phyloP scores from a whole-genome alignment of 2,329 filamentous ascomycete genomes.

The Zopfia rhizophila region DNA sequence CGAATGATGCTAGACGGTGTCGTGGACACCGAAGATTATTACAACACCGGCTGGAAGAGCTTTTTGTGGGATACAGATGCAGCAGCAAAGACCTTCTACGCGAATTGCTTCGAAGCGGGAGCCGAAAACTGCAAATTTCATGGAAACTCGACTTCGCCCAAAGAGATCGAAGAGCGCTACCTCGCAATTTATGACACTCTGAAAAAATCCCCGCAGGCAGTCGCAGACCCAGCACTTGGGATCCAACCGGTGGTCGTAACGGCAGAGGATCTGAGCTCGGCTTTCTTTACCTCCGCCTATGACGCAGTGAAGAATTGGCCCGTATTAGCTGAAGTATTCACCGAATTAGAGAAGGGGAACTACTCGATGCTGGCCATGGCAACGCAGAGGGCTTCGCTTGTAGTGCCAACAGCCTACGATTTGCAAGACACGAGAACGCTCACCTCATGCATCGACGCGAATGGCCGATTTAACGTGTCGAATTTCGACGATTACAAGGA shows the following conservation, averaged over 20 bases:
- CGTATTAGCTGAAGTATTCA: not conserved
- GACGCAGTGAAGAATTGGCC: not conserved
- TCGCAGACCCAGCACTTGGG: constrained; percentile 2
- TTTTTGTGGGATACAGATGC: constrained; percentile 64
- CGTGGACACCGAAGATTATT: constrained; percentile 58
- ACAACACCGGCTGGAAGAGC: constrained; percentile 43
- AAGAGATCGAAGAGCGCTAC: constrained; percentile 6
- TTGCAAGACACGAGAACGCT: no score
- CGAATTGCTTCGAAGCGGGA: constrained; percentile 64
- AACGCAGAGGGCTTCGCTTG: no score
- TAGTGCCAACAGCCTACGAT: no score
- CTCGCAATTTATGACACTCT: constrained; percentile 1
- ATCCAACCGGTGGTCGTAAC: constrained; percentile 23
- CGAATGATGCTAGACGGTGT: constrained; percentile 56
- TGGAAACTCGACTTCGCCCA: constrained; percentile 25
- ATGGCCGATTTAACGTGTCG: constrained; percentile 2
- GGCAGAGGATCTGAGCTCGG: not conserved
- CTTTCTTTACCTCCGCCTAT: constrained; percentile 2
- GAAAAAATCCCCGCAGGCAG: constrained; percentile 3
- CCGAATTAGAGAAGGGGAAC: constrained; percentile 4
- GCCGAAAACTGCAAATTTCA: constrained; percentile 15
- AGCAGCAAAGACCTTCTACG: constrained; percentile 64
- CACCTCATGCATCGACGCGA: constrained; percentile 1
- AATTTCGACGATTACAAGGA: constrained; percentile 12
- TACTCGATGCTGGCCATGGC: no score